These are phyloP conservation scores for Neonectria ditissima DNA, from an alignment of 2,329 filamentous ascomycete genomes.

Conservation along the genomic window DNA sequence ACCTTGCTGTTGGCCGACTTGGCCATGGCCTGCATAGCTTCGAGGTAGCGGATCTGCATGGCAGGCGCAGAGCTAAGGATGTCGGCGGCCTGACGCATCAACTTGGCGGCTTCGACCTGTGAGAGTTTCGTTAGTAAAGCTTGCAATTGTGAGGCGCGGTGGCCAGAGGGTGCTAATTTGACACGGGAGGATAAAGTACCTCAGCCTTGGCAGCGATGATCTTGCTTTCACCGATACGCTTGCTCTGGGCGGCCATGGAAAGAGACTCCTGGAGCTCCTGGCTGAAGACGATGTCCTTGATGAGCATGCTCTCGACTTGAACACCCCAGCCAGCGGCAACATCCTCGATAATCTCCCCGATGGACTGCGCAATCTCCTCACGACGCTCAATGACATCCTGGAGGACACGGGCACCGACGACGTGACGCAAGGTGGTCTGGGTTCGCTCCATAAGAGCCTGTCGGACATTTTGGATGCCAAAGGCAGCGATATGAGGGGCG, in stretches of 20 bases:
- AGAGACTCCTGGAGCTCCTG: conserved; percentile 95
- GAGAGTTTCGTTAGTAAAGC: not conserved
- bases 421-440: conserved; percentile 96
- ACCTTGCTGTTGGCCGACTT: conserved; percentile 92
- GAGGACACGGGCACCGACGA: conserved; percentile 92
- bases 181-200: conserved; percentile 47
- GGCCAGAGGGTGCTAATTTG: not conserved
- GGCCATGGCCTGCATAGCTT: conserved; percentile 99
- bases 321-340: conserved; percentile 95
- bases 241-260: conserved; percentile 98
- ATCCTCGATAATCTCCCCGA: conserved; percentile 97
- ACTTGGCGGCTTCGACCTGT: conserved; percentile 88
- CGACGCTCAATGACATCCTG: conserved; percentile 99
- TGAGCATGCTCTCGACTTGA: conserved; percentile 96
- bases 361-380: conserved; percentile 95
- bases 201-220: conserved; percentile 97
- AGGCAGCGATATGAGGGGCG: conserved; percentile 94
- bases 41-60: conserved; percentile 98
- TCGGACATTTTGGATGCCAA: conserved; percentile 93
- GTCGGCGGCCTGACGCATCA: conserved; percentile 93
- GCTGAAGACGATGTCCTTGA: conserved; percentile 99
- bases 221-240: conserved; percentile 98
- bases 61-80: conserved; percentile 91
- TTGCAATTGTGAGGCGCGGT: not conserved
- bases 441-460: conserved; percentile 98